A percentile compares a stretch with the other conserved stretches of the same genome.
phyloP scores from a whole-genome alignment of 106 monocot genomes.

The Phalaenopsis aphrodite region DNA sequence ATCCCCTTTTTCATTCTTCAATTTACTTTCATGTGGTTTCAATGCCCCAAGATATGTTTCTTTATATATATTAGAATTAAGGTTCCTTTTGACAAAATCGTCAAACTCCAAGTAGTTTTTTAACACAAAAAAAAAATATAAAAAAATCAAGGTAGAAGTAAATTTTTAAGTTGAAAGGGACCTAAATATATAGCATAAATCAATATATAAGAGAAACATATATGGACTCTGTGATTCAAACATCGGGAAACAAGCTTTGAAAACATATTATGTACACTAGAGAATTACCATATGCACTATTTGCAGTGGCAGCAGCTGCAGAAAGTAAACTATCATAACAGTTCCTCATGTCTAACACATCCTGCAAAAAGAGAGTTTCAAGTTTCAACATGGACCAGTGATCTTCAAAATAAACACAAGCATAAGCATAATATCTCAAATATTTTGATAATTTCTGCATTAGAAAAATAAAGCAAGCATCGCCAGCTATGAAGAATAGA shows the following conservation, averaged over 20 bases:
- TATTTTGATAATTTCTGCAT: background rate
- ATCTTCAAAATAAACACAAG: background rate
- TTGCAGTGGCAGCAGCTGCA: conserved; percentile 77
- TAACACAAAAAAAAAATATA: too few relatives aligned
- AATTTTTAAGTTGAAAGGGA: too few relatives aligned
- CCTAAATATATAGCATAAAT: too few relatives aligned
- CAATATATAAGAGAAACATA: too few relatives aligned
- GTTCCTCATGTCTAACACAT: conserved; percentile 74
- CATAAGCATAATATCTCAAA: background rate
- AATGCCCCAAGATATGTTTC: too few relatives aligned
- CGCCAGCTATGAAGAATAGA: background rate
- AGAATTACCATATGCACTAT: conserved; percentile 80
- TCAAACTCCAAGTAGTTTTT: too few relatives aligned
- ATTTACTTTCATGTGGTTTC: too few relatives aligned
- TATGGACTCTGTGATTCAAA: too few relatives aligned
- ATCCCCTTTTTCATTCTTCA: too few relatives aligned
- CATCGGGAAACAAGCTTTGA: background rate
- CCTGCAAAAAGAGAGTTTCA: conserved; percentile 33
- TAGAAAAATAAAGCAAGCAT: background rate
- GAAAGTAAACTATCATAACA: conserved; percentile 75
- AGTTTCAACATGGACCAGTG: conserved; percentile 1
- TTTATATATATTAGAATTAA: too few relatives aligned
- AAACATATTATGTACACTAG: background rate
- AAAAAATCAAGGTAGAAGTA: too few relatives aligned
- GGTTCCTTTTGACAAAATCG: too few relatives aligned